Percentiles rank a stretch among this genome's conserved stretches.
Evolutionary conservation across 208 protist species (phyloP).

Genomic region (Angomonas deanei): DNA sequence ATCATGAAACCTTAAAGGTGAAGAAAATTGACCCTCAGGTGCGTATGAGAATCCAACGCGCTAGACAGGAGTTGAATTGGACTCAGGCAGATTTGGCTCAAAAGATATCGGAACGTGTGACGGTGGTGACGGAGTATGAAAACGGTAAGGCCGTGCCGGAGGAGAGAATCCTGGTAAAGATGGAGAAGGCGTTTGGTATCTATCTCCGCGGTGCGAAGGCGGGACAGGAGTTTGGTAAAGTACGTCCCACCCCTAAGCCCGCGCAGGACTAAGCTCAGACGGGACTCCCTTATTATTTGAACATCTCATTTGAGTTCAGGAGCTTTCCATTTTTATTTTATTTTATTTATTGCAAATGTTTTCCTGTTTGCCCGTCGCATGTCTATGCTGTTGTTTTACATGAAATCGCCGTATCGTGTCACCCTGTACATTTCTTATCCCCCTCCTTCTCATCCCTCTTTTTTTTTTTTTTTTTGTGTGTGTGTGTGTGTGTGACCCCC

Average conservation of each 20-base stretch:
- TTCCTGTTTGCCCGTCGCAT: too few species aligned
- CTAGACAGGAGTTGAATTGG: conserved; percentile 80
- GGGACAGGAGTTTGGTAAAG: conserved; percentile 66
- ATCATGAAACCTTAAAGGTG: conserved; percentile 76
- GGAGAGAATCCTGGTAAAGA: conserved; percentile 88
- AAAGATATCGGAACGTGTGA: conserved; percentile 75
- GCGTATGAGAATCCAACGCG: conserved; percentile 73
- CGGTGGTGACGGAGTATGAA: conserved; percentile 91
- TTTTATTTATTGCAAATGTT: neutral
- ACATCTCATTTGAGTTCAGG: neutral
- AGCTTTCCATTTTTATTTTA: conserved; percentile 1
- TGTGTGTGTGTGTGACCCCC: too few species aligned
- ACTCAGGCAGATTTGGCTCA: conserved; percentile 85
- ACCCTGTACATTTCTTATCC: neutral
- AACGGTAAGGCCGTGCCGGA: conserved; percentile 90
- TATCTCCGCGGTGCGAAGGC: conserved; percentile 90
- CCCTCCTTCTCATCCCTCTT: conserved; percentile 4
- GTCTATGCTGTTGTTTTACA: too few species aligned
- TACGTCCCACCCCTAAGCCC: conserved; percentile 49
- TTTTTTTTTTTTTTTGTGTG: neutral
- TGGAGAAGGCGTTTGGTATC: conserved; percentile 91
- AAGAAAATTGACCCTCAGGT: conserved; percentile 81
- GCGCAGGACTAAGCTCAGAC: too few species aligned
- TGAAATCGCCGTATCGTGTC: too few species aligned
- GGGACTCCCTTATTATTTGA: too few species aligned